phyloP scores from a whole-genome alignment of 2,329 filamentous ascomycete species.

The Didymellaceae sp. region DNA sequence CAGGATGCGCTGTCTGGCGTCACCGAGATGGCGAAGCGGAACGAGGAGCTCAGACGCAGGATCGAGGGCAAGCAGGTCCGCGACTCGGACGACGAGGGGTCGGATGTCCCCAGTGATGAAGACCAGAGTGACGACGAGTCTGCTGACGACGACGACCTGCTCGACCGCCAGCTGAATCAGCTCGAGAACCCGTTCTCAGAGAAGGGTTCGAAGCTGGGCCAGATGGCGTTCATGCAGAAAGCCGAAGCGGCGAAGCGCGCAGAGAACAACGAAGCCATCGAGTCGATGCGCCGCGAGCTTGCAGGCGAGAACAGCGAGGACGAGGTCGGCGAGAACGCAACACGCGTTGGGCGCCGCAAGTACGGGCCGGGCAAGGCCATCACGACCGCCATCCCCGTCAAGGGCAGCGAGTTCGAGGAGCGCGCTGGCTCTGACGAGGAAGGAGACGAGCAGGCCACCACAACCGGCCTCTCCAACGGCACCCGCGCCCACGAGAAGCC shows the following conservation, averaged over 20 bases:
- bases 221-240: conserved; percentile 94
- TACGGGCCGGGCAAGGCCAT: conserved; percentile 63
- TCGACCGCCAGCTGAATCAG: conserved; percentile 47
- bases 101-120: conserved; percentile 55
- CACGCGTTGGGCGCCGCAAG: conserved; percentile 71
- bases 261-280: conserved; percentile 75
- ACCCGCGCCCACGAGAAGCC: conserved; percentile 14
- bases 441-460: conserved; percentile 28
- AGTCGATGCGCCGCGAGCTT: conserved; percentile 70
- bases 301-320: conserved; percentile 61
- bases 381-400: conserved; percentile 39
- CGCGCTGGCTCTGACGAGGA: conserved; percentile 58
- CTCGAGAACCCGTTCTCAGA: conserved; percentile 60
- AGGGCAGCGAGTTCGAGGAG: conserved; percentile 67
- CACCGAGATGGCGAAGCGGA: conserved; percentile 79
- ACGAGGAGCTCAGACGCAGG: conserved; percentile 80
- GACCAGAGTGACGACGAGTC: conserved; percentile 62
- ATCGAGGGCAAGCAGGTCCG: conserved; percentile 73
- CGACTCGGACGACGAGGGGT: conserved; percentile 58
- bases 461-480: conserved; percentile 16
- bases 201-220: conserved; percentile 70
- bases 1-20: conserved; percentile 81
- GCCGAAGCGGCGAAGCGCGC: conserved; percentile 80
- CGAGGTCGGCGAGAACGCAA: conserved; percentile 60
- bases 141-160: conserved; percentile 56